Base-by-base conservation (phyloP, 2,329 filamentous ascomycete species). In the Scytalidium lignicola region DNA sequence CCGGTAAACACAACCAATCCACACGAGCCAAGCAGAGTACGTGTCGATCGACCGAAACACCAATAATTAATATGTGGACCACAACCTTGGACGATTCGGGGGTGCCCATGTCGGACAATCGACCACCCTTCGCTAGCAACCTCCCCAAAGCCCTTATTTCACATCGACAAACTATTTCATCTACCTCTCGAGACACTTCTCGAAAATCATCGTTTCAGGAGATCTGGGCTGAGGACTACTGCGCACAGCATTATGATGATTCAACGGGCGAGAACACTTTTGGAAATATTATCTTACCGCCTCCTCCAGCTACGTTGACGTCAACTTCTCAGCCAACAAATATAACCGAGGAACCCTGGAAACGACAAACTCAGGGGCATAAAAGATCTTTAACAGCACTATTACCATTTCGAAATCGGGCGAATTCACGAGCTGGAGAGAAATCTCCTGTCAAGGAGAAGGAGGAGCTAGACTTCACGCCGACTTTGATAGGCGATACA, bases 211-310 rank as follows among this genome's bases (percentile, higher is more conserved):
- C 53, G 17, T 45, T 57, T 47, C 56, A 58, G 51, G 55, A 55
- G 54, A 54, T 51, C 59, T 62, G 60, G 60, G 54, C 52, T 2
- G 57, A 62, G 44, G 56, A 59, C 41, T 59, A 59, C 43, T 56
- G 50, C 48, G 40, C 52, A 17, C 45, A 54, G 48, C 54, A 58
- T 45, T 41, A 41, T 51, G 47, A 42, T 46, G 52, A 45, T 45
- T 43, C 46, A 39, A 19, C 40, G 23, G 47, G 44, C 49, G 51
- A 47, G 23, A 48, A 44, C 48, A 23, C 41, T 29, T 39, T 50
- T 28, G 42, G 44, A 40, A 29, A 49, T 32, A 51, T 46, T 41
- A 45, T 50, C 42, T 50, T 23, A 29, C 43, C 55, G 43, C 26
- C 47, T 44, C 29, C 48, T 37, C 20, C 50, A 5, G 43, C 54